Percentiles rank a stretch among this genome's conserved stretches.
Conservation (phyloP, 495 filamentous ascomycete genomes). For the Apiosordaria backusii region DNA sequence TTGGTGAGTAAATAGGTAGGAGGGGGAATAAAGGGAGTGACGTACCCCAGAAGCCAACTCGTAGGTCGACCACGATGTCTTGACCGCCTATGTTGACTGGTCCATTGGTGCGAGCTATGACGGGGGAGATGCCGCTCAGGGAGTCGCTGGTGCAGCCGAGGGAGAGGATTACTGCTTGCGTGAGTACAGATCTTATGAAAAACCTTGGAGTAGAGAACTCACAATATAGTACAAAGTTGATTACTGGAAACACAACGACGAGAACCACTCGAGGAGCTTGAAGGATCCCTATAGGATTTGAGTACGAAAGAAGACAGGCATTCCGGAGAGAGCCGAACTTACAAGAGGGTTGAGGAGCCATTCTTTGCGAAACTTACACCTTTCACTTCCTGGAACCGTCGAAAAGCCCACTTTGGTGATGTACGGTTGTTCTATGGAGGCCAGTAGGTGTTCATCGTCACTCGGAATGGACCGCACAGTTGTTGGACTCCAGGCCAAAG, state of each 20-base stretch:
- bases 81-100: conserved; percentile 18
- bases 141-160: conserved; percentile 21
- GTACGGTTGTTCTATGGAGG: conserved; percentile 4
- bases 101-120: conserved; percentile 19
- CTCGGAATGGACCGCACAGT: neutral
- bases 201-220: neutral
- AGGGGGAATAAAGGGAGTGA: neutral
- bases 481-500: neutral
- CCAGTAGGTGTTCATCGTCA: conserved; percentile 4
- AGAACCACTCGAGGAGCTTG: conserved; percentile 28
- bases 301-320: neutral
- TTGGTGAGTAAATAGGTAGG: neutral
- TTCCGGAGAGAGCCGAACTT: neutral
- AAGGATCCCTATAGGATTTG: conserved; percentile 20
- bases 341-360: conserved; percentile 17
- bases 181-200: neutral
- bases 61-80: conserved; percentile 19
- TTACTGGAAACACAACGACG: conserved; percentile 21
- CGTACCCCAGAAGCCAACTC: conserved; percentile 27
- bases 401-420: neutral
- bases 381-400: neutral
- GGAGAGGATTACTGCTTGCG: conserved; percentile 22
- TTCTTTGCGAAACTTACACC: neutral
- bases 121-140: conserved; percentile 23
- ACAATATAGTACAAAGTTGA: conserved; percentile 27